Conservation (phyloP, 1,284 basidiomycete genomes). For the Cutaneotrichosporon dermatis region DNA sequence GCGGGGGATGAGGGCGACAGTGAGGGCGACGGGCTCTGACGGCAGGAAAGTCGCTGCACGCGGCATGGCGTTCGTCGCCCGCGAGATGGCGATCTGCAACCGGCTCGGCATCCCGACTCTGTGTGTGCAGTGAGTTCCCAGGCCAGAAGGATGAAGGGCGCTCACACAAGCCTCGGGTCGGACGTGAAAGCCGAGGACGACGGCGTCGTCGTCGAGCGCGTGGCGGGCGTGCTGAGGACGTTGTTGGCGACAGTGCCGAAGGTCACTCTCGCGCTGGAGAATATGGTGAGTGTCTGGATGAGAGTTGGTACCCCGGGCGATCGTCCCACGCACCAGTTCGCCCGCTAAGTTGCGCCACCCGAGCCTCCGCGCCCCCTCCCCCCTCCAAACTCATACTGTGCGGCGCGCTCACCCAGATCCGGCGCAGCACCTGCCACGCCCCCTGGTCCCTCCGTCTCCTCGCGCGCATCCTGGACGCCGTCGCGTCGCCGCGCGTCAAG, state of each 20-base stretch:
- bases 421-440: neutral
- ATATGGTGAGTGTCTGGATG: slow-evolving; percentile 8
- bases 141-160: too few species aligned
- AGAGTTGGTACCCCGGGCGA: too few species aligned
- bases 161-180: slow-evolving; percentile 1
- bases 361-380: too few species aligned
- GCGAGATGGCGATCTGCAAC: slow-evolving; percentile 10
- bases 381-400: too few species aligned
- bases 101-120: slow-evolving; percentile 4
- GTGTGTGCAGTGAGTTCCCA: slow-evolving; percentile 15
- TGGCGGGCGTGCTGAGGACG: neutral
- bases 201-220: slow-evolving; percentile 3
- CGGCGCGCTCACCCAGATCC: neutral
- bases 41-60: neutral
- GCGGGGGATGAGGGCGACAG: too few species aligned
- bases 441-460: slow-evolving; percentile 11
- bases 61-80: neutral
- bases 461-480: slow-evolving; percentile 6
- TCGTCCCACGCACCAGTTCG: too few species aligned
- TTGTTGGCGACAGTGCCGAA: slow-evolving; percentile 1
- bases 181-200: neutral
- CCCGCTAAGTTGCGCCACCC: too few species aligned
- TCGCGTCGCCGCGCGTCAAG: slow-evolving; percentile 4
- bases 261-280: slow-evolving; percentile 16
- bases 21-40: neutral